These are phyloP conservation scores for Sicyos baderoa DNA, from an alignment of 306 rosid species.

Conservation along the genomic window DNA sequence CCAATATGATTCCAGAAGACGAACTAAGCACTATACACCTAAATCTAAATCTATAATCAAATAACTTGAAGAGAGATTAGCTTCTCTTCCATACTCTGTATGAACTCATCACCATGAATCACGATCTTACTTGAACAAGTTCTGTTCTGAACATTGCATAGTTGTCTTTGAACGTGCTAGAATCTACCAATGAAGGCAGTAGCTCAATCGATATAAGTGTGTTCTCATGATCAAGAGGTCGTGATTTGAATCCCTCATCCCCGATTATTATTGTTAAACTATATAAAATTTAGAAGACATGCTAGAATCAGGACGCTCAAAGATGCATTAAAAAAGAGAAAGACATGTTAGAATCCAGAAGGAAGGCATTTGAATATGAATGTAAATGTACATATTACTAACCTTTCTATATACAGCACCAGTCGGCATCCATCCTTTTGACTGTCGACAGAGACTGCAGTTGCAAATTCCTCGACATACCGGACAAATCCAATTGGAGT, in stretches of 20 bases:
- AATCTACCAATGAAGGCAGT: too few relatives aligned
- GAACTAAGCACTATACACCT: not conserved
- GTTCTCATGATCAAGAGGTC: too few relatives aligned
- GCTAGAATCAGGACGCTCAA: too few relatives aligned
- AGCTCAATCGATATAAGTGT: too few relatives aligned
- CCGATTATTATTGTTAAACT: too few relatives aligned
- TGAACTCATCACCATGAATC: too few relatives aligned
- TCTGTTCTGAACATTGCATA: too few relatives aligned
- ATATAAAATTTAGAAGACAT: too few relatives aligned
- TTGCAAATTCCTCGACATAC: constrained; percentile 68
- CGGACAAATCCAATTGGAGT: constrained; percentile 58
- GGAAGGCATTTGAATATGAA: not conserved
- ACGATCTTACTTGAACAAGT: not conserved
- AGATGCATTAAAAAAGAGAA: too few relatives aligned
- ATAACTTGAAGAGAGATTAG: not conserved
- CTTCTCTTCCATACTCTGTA: not conserved
- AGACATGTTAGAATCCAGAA: not conserved
- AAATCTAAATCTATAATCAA: constrained; percentile 1
- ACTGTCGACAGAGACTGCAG: constrained; percentile 57
- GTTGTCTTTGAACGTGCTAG: too few relatives aligned
- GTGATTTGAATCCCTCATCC: too few relatives aligned
- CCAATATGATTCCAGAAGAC: not conserved
- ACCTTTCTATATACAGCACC: constrained; percentile 62
- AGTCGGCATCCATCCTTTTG: constrained; percentile 67
- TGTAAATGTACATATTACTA: constrained; percentile 14